A percentile compares a stretch with the other conserved stretches of the same genome.
phyloP scores from a whole-genome alignment of 192 early-diverging fungal species.

The Backusella parvicylindrica region DNA sequence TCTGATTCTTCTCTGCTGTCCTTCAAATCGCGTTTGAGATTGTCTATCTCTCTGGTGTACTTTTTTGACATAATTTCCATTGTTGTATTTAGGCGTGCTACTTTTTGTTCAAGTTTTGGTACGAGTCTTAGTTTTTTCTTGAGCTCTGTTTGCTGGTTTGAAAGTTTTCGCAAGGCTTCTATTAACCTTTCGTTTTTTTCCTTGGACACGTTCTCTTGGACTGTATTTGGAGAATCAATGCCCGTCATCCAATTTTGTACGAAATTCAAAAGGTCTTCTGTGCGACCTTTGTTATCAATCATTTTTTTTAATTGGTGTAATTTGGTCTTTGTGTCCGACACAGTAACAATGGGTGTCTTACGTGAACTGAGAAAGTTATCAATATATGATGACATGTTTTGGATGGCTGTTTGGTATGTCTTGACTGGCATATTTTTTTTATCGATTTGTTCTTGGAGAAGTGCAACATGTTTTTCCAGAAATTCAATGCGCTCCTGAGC shows the following conservation, averaged over 20 bases:
- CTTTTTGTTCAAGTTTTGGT: background rate
- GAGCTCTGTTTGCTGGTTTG: background rate
- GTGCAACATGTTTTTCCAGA: background rate
- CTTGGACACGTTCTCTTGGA: background rate
- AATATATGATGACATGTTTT: background rate
- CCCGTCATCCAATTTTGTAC: background rate
- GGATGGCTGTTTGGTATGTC: background rate
- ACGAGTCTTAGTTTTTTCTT: background rate
- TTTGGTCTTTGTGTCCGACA: slow-evolving; percentile 1
- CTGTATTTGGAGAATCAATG: background rate
- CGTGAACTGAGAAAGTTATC: background rate
- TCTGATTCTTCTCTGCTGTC: background rate
- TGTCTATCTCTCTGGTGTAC: background rate
- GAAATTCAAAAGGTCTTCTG: background rate
- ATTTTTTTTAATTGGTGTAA: slow-evolving; percentile 10
- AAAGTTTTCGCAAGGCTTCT: background rate
- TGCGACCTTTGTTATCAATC: background rate
- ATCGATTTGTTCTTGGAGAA: background rate
- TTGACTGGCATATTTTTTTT: background rate
- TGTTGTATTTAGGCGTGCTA: background rate
- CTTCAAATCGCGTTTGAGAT: background rate
- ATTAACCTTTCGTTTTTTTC: background rate
- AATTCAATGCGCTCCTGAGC: slow-evolving; percentile 4
- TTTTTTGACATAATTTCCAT: background rate
- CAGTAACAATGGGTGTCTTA: background rate